Evolutionary conservation across 148 eudicot species (phyloP).

Genomic region (Rhododendron ovatum): DNA sequence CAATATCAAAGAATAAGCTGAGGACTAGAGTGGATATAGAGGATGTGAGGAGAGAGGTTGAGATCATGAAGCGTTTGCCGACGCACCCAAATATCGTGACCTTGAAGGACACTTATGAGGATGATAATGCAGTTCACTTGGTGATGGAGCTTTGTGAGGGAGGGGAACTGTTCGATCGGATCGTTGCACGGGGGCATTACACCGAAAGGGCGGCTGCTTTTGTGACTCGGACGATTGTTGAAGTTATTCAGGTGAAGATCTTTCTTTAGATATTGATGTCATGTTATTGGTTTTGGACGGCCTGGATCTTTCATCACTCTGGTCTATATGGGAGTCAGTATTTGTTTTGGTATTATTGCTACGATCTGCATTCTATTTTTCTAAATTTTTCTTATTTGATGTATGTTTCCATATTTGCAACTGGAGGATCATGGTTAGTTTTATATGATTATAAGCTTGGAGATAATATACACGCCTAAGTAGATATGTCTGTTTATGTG

Average conservation of each 20-base stretch:
- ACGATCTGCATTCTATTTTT: neutral
- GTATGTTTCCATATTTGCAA: neutral
- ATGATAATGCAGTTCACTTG: conserved; percentile 45
- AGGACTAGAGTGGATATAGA: conserved; percentile 49
- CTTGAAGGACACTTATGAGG: conserved; percentile 49
- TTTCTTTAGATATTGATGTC: neutral
- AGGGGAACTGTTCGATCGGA: conserved; percentile 53
- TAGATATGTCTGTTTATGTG: neutral
- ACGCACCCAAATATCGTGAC: conserved; percentile 44
- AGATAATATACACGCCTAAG: neutral
- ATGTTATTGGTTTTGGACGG: neutral
- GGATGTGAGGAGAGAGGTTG: conserved; percentile 58
- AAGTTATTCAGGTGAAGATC: conserved; percentile 43
- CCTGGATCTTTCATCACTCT: no score
- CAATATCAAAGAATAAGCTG: conserved; percentile 50
- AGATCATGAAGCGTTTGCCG: conserved; percentile 53
- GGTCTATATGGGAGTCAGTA: no score
- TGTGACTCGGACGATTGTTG: conserved; percentile 49
- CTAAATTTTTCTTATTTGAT: neutral
- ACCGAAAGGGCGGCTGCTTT: conserved; percentile 51
- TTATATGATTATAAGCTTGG: neutral
- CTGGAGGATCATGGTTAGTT: neutral
- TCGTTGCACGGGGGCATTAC: conserved; percentile 58
- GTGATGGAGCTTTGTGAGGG: conserved; percentile 64
- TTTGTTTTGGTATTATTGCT: neutral